Conservation (phyloP, 2,329 filamentous ascomycete genomes). For the Aspergillus versicolor region DNA sequence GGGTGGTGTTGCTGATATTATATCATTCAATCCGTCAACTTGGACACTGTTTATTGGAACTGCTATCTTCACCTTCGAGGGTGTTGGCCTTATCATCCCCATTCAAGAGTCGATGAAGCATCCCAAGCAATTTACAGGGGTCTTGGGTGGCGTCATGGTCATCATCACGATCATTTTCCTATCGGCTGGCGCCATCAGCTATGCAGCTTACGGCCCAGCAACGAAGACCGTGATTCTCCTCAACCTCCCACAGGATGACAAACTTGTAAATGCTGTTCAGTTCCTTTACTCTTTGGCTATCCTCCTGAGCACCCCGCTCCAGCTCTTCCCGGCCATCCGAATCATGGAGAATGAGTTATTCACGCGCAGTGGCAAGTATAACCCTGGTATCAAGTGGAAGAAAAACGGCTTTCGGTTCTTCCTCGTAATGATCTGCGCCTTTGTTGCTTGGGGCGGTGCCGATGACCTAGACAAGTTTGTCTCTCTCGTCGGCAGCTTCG, state of each 20-base stretch:
- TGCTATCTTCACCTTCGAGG: constrained; percentile 98
- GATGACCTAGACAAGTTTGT: constrained; percentile 97
- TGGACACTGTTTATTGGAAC: constrained; percentile 99
- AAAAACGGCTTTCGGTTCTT: constrained; percentile 97
- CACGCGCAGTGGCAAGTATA: constrained; percentile 92
- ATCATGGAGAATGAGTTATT: constrained; percentile 95
- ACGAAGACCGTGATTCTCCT: constrained; percentile 96
- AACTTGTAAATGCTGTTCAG: constrained; percentile 92
- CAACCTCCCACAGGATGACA: constrained; percentile 93
- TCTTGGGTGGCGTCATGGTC: constrained; percentile 88
- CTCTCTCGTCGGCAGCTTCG: constrained; percentile 92
- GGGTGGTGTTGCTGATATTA: constrained; percentile 78
- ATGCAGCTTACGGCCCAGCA: constrained; percentile 90
- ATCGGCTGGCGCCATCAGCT: constrained; percentile 87
- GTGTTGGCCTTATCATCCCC: constrained; percentile 94
- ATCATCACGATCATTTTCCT: constrained; percentile 90
- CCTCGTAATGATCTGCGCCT: constrained; percentile 80
- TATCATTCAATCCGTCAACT: constrained; percentile 82
- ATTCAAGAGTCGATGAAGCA: constrained; percentile 97
- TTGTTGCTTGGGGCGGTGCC: constrained; percentile 88
- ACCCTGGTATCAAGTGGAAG: constrained; percentile 98
- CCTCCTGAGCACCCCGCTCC: constrained; percentile 86
- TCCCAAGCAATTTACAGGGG: constrained; percentile 83
- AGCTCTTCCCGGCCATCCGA: constrained; percentile 96
- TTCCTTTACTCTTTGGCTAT: constrained; percentile 99